Evolutionary conservation across 75 land plant genomes (phyloP).

Genomic region (Gnetum montanum): DNA sequence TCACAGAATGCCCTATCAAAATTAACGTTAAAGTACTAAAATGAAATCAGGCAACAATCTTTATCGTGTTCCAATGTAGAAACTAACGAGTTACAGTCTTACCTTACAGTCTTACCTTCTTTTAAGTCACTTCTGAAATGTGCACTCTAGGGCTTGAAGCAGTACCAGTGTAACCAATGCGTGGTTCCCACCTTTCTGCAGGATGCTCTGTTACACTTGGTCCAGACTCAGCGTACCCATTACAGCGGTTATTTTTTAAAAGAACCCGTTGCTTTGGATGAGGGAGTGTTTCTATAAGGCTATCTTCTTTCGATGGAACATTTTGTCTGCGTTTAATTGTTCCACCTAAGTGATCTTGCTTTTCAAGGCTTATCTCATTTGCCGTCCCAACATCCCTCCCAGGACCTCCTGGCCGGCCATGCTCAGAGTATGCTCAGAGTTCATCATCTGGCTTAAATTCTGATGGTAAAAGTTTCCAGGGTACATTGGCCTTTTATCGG

Average conservation of each 20-base stretch:
- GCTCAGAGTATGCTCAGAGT: conserved; percentile 1
- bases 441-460: conserved; percentile 8
- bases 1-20: no score
- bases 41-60: neutral
- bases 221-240: conserved; percentile 21
- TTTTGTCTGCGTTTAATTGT: conserved; percentile 31
- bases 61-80: neutral
- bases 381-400: conserved; percentile 19
- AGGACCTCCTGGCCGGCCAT: conserved; percentile 19
- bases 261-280: conserved; percentile 26
- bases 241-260: conserved; percentile 35
- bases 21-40: no score
- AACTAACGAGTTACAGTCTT: neutral
- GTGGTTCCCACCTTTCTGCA: conserved; percentile 39
- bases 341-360: conserved; percentile 29
- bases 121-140: conserved; percentile 74
- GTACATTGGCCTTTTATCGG: conserved; percentile 17
- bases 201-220: conserved; percentile 35
- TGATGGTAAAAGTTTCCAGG: conserved; percentile 25
- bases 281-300: conserved; percentile 9
- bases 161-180: conserved; percentile 14
- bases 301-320: conserved; percentile 25
- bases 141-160: conserved; percentile 14
- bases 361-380: conserved; percentile 23
- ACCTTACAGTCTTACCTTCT: conserved; percentile 78